Evolutionary conservation across 1,284 basidiomycete species (phyloP).

Genomic region (Boletus smithii): DNA sequence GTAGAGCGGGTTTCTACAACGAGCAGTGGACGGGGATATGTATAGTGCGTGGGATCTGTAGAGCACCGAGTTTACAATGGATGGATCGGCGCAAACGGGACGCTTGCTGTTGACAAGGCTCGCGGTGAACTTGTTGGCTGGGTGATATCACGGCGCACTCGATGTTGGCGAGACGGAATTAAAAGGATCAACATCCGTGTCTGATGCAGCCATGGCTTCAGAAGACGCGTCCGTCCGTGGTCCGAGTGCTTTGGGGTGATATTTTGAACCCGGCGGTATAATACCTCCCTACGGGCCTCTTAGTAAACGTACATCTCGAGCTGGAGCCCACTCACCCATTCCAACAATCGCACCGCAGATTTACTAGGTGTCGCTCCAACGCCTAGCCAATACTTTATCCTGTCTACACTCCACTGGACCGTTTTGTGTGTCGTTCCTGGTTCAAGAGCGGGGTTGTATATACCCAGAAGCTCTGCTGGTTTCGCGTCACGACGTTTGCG

Average conservation of each 20-base stretch:
- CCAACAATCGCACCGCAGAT: slow-evolving; percentile 74
- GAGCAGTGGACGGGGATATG: slow-evolving; percentile 5
- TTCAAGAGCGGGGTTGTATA: slow-evolving; percentile 72
- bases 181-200: too few relatives aligned
- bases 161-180: slow-evolving; percentile 2
- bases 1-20: slow-evolving; percentile 8
- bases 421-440: slow-evolving; percentile 54
- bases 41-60: neutral
- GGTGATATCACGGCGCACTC: too few relatives aligned
- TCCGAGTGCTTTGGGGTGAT: slow-evolving; percentile 39
- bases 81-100: too few relatives aligned
- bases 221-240: slow-evolving; percentile 9
- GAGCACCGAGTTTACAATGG: slow-evolving; percentile 2
- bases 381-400: slow-evolving; percentile 87
- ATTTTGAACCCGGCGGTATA: slow-evolving; percentile 50
- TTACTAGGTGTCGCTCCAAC: slow-evolving; percentile 84
- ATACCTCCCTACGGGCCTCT: slow-evolving; percentile 43
- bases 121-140: too few relatives aligned
- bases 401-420: slow-evolving; percentile 85
- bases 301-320: slow-evolving; percentile 13
- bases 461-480: slow-evolving; percentile 86
- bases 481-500: slow-evolving; percentile 79
- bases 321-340: slow-evolving; percentile 58
- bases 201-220: neutral
- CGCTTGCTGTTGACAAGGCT: too few relatives aligned